Evolutionary conservation across 495 filamentous ascomycete genomes (phyloP), one percentile per base, ranked within the genome.

Genomic region (Xylaria flabelliformis): DNA sequence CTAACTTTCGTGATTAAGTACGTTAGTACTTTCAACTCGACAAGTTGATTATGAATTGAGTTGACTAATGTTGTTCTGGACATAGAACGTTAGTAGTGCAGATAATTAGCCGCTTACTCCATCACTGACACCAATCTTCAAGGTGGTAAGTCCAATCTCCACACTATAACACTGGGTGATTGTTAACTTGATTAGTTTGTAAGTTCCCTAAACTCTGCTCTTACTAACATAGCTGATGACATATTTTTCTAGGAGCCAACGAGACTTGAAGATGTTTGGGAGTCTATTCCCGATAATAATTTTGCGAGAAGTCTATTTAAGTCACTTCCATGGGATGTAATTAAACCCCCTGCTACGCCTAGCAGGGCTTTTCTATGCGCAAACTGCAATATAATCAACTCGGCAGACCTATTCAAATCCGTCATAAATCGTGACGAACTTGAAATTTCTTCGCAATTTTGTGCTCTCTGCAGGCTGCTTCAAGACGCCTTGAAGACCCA

Each of bases 151-250:
- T 59, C 6, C 12, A 59, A 59, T 7, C 17, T 19, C 55, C 10
- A 15, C 6, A 17, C 21, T 59, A 17, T 59, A 36, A 0, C 34
- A 5, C n/a, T 0, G 0, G 17, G 34, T 5, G 26, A 36, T 2
- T n/a, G 15, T 59, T 59, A n/a, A 59, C 32, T 36, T 36, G 26
- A 36, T 59, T n/a, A 59, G 55, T 59, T 59, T 17, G 55, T 59
- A 59, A 59, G 55, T 59, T 36, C 36, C 26, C 32, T 59, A 0
- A 26, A n/a, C 55, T 12, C 12, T 19, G 13, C 15, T 12, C 26
- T 17, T 59, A 19, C 29, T 6, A 34, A 6, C 34, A 7, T 1
- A 8, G 19, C 8, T 59, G 36, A 19, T 19, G 15, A 59, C 29
- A 34, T 59, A 59, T 59, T 36, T 34, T 1, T 36, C n/a, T 36